phyloP scores from a whole-genome alignment of 1,139 yeast genomes.

The Debaryomyces udenii region DNA sequence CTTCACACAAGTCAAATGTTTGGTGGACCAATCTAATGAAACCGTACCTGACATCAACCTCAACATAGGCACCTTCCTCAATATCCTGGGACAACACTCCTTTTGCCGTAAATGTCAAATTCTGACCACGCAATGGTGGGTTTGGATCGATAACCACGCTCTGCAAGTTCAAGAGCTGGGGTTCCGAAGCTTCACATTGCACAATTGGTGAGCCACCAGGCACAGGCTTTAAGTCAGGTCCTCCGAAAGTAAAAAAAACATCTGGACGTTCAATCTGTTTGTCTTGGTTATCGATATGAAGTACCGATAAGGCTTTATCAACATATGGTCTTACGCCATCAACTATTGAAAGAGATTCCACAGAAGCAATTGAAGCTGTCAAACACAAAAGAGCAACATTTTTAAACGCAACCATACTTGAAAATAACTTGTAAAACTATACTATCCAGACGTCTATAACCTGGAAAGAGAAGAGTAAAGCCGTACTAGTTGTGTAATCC shows the following conservation, averaged over 20 bases:
- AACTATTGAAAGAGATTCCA: slow-evolving; percentile 27
- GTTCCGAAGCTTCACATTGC: slow-evolving; percentile 66
- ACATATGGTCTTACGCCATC: slow-evolving; percentile 23
- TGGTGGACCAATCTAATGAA: slow-evolving; percentile 84
- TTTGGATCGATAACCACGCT: slow-evolving; percentile 71
- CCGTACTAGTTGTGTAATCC: too few relatives aligned
- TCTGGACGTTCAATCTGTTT: slow-evolving; percentile 9
- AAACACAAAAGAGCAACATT: slow-evolving; percentile 23
- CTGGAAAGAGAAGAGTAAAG: not conserved
- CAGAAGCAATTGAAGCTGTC: slow-evolving; percentile 18
- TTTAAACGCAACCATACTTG: slow-evolving; percentile 32
- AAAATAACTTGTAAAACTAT: not conserved
- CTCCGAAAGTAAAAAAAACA: slow-evolving; percentile 10
- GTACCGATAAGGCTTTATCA: slow-evolving; percentile 19
- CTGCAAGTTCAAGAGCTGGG: slow-evolving; percentile 66
- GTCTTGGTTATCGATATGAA: slow-evolving; percentile 5
- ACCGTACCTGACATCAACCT: slow-evolving; percentile 90
- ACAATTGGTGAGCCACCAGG: slow-evolving; percentile 90
- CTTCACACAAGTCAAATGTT: slow-evolving; percentile 89
- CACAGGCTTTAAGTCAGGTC: slow-evolving; percentile 58
- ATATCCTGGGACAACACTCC: slow-evolving; percentile 63
- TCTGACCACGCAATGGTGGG: slow-evolving; percentile 83
- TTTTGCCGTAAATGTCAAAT: slow-evolving; percentile 74
- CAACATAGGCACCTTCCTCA: slow-evolving; percentile 86
- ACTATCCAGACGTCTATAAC: not conserved